A percentile compares a stretch with the other conserved stretches of the same genome.
phyloP scores from a whole-genome alignment of 2,329 filamentous ascomycete species.

The Colletotrichum viniferum region DNA sequence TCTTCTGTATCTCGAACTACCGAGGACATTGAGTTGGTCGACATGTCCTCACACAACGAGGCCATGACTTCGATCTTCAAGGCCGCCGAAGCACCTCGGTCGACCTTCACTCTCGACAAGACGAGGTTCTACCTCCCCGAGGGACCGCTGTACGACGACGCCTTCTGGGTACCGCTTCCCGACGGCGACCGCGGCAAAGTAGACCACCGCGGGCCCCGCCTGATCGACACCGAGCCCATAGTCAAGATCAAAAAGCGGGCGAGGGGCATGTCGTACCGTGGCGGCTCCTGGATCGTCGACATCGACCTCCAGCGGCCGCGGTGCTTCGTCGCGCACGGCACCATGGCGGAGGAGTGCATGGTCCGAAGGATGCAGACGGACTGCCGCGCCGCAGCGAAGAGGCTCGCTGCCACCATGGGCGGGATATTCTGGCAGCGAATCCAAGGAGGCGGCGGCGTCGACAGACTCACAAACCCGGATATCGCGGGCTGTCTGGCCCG shows the following conservation, averaged over 20 bases:
- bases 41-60: neutral
- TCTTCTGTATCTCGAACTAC: neutral
- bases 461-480: neutral
- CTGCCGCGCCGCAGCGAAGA: neutral
- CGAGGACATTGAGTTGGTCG: neutral
- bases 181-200: neutral
- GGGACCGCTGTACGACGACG: neutral
- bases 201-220: neutral
- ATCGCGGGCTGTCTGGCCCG: neutral
- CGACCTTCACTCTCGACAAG: neutral
- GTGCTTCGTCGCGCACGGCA: neutral
- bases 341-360: neutral
- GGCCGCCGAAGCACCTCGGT: neutral
- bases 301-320: neutral
- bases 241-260: neutral
- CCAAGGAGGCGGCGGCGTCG: neutral
- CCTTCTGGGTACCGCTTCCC: neutral
- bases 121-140: neutral
- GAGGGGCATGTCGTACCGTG: neutral
- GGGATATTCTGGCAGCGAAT: neutral
- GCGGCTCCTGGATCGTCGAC: neutral
- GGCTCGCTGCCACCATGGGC: neutral
- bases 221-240: neutral
- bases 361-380: neutral
- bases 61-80: neutral